phyloP scores from a whole-genome alignment of 352 stramenopile genomes.

The Pythium aphanidermatum region DNA sequence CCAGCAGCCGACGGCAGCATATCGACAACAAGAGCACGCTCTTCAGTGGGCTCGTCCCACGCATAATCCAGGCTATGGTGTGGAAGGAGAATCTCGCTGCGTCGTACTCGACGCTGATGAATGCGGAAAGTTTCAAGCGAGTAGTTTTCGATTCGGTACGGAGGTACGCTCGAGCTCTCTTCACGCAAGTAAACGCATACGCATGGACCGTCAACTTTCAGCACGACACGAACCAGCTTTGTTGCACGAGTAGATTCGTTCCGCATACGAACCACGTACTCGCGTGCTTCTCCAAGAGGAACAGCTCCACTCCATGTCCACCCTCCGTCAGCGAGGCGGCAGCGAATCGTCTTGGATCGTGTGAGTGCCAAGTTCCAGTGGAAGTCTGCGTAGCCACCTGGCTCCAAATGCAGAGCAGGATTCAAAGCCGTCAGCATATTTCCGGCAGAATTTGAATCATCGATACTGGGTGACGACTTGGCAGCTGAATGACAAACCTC shows the following conservation, averaged over 20 bases:
- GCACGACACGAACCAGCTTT: slow-evolving; percentile 68
- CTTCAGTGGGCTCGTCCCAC: slow-evolving; percentile 83
- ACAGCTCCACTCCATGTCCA: slow-evolving; percentile 85
- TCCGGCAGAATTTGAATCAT: slow-evolving; percentile 19
- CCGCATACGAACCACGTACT: slow-evolving; percentile 78
- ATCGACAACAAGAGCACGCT: slow-evolving; percentile 74
- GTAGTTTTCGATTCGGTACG: slow-evolving; percentile 87
- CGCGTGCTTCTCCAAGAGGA: slow-evolving; percentile 62
- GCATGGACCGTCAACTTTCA: slow-evolving; percentile 72
- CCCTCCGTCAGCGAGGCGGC: slow-evolving; percentile 60
- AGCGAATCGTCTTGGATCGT: slow-evolving; percentile 71
- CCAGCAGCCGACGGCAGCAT: slow-evolving; percentile 84
- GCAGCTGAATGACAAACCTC: slow-evolving; percentile 79
- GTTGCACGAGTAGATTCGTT: slow-evolving; percentile 76
- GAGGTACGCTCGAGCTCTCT: slow-evolving; percentile 66
- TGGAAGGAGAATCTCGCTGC: slow-evolving; percentile 79
- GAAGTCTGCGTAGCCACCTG: slow-evolving; percentile 77
- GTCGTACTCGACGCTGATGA: slow-evolving; percentile 74
- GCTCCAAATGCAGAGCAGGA: slow-evolving; percentile 58
- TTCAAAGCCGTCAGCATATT: slow-evolving; percentile 57
- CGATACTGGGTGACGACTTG: slow-evolving; percentile 29
- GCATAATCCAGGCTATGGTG: slow-evolving; percentile 86
- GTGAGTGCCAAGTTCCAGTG: slow-evolving; percentile 72
- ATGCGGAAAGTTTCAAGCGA: slow-evolving; percentile 84
- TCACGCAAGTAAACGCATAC: slow-evolving; percentile 80